phyloP scores from a whole-genome alignment of 2,329 filamentous ascomycete species.

The Biscogniauxia sp. region DNA sequence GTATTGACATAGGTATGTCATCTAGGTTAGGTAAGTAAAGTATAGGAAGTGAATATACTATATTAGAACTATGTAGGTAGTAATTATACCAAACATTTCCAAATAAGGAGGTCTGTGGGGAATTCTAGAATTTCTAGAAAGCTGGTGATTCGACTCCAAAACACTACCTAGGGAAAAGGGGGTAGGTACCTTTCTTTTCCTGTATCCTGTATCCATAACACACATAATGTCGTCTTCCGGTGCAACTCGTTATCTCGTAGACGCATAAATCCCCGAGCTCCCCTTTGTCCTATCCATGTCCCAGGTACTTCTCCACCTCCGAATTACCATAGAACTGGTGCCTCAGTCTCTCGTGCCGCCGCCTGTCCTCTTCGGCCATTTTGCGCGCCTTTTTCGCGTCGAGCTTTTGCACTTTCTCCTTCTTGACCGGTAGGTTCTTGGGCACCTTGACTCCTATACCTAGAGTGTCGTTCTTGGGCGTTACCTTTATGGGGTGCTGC shows the following conservation, averaged over 20 bases:
- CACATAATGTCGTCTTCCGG: too few species aligned
- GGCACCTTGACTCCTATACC: slow-evolving; percentile 63
- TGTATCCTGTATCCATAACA: background rate
- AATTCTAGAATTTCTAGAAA: too few species aligned
- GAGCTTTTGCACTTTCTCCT: slow-evolving; percentile 47
- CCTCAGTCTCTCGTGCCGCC: slow-evolving; percentile 61
- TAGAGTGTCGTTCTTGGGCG: slow-evolving; percentile 69
- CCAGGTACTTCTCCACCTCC: slow-evolving; percentile 74
- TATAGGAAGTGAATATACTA: too few species aligned
- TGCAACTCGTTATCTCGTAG: slow-evolving; percentile 5
- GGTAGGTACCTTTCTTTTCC: background rate
- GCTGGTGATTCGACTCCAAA: background rate
- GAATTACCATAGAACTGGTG: slow-evolving; percentile 71
- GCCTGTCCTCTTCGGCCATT: slow-evolving; percentile 59
- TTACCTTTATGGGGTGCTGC: slow-evolving; percentile 70
- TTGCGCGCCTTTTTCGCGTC: slow-evolving; percentile 70
- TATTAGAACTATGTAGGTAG: too few species aligned
- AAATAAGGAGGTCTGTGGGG: too few species aligned
- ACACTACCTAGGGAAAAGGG: too few species aligned
- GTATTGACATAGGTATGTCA: too few species aligned
- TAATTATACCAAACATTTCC: too few species aligned
- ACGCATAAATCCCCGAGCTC: background rate
- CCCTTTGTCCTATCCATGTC: slow-evolving; percentile 30
- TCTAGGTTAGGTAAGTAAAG: too few species aligned
- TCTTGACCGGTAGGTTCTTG: slow-evolving; percentile 38